phyloP scores from a whole-genome alignment of 257 asterid genomes.

The Solanum corneliomulleri region DNA sequence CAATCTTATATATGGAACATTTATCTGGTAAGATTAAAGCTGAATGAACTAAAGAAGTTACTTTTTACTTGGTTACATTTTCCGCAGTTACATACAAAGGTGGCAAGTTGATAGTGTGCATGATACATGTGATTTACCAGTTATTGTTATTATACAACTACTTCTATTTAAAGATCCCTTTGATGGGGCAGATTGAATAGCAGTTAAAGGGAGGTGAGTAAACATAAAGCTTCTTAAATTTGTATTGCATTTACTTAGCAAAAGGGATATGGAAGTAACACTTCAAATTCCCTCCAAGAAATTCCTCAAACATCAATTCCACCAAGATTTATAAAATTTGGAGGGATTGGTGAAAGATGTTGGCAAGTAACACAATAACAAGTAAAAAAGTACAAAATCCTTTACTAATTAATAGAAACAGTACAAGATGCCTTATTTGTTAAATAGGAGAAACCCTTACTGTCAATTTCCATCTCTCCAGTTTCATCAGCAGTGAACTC shows the following conservation, averaged over 20 bases:
- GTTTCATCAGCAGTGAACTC: slow-evolving; percentile 59
- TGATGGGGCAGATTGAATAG: neutral
- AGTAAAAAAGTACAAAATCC: neutral
- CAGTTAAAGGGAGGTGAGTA: neutral
- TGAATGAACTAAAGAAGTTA: neutral
- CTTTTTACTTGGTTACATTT: neutral
- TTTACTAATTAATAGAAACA: neutral
- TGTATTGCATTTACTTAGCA: neutral
- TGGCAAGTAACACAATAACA: neutral
- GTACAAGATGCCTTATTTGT: neutral
- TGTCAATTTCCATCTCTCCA: slow-evolving; percentile 50
- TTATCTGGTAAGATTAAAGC: neutral
- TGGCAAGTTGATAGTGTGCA: neutral
- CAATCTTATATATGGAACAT: neutral
- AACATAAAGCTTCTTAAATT: neutral
- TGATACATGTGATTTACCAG: neutral
- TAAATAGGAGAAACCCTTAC: slow-evolving; percentile 29
- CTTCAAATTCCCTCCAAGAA: neutral
- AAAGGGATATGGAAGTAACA: neutral
- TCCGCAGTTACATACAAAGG: neutral
- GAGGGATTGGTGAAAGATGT: neutral
- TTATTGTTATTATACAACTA: neutral
- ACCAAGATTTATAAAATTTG: neutral
- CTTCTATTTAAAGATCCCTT: neutral
- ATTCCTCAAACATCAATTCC: neutral